These are phyloP conservation scores for Bondarzewia mesenterica DNA, from an alignment of 1,284 basidiomycete species.

Conservation along the genomic window DNA sequence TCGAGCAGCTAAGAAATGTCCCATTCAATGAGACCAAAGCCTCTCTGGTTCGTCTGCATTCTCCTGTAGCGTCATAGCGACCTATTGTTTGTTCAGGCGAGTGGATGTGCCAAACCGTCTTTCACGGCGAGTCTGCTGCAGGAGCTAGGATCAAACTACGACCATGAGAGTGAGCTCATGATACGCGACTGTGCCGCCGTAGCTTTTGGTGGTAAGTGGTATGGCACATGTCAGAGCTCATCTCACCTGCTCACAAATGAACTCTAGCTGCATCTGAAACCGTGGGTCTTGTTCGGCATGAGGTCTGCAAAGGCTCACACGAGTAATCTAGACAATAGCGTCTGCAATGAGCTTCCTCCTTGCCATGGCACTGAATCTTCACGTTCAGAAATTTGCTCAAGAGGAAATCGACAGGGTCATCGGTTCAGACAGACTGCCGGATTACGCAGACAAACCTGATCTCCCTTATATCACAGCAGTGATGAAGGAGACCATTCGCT, in stretches of 20 bases:
- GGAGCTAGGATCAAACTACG: constrained; percentile 12
- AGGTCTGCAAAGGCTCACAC: not conserved
- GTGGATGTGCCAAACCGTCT: constrained; percentile 12
- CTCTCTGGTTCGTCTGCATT: constrained; percentile 6
- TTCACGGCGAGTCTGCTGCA: constrained; percentile 15
- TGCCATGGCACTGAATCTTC: constrained; percentile 22
- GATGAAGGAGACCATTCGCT: constrained; percentile 25
- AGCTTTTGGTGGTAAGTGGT: constrained; percentile 12
- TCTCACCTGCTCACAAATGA: not conserved
- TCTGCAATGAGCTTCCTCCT: constrained; percentile 18
- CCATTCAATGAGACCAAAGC: constrained; percentile 17
- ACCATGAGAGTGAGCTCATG: constrained; percentile 10
- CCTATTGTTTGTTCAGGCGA: not conserved
- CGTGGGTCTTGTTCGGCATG: constrained; percentile 2
- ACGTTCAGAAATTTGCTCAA: constrained; percentile 22
- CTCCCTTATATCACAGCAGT: constrained; percentile 27
- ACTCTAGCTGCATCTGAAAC: constrained; percentile 14
- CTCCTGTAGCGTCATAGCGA: not conserved
- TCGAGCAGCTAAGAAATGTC: constrained; percentile 11
- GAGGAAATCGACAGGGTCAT: constrained; percentile 23
- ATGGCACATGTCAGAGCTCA: not conserved
- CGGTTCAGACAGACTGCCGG: constrained; percentile 24
- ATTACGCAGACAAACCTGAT: constrained; percentile 20
- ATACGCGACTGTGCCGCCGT: constrained; percentile 13
- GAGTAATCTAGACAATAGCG: constrained; percentile 8